A percentile compares a stretch with the other conserved stretches of the same genome.
Evolutionary conservation across 2,329 filamentous ascomycete species (phyloP).

Genomic region (Fusarium acutatum): DNA sequence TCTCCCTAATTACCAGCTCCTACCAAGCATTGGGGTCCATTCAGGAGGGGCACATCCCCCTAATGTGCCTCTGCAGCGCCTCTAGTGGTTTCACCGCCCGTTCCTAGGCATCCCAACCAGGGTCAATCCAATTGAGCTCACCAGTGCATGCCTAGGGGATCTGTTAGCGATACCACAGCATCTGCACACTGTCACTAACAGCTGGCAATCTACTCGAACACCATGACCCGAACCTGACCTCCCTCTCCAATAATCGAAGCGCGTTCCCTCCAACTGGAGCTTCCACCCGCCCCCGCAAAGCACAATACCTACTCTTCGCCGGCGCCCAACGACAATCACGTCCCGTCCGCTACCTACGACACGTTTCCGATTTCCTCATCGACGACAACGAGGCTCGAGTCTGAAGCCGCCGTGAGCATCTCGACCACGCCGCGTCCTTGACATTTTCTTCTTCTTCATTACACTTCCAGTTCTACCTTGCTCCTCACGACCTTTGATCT

Average conservation of each 20-base stretch:
- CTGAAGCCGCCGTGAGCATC: conserved; percentile 35
- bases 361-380: conserved; percentile 34
- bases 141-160: background rate
- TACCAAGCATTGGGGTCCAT: conserved; percentile 9
- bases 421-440: conserved; percentile 33
- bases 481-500: conserved; percentile 13
- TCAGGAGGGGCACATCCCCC: conserved; percentile 30
- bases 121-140: conserved; percentile 11
- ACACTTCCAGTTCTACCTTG: background rate
- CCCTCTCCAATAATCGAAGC: conserved; percentile 38
- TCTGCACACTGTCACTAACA: conserved; percentile 19
- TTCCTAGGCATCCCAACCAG: conserved; percentile 20
- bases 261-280: conserved; percentile 34
- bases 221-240: conserved; percentile 12
- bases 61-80: conserved; percentile 23
- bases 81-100: conserved; percentile 35
- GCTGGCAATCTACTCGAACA: background rate
- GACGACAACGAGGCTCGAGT: conserved; percentile 39
- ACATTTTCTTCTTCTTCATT: conserved; percentile 11
- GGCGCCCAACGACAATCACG: conserved; percentile 38
- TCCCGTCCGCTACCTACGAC: conserved; percentile 18
- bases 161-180: conserved; percentile 16
- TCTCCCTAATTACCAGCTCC: conserved; percentile 7
- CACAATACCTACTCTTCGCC: conserved; percentile 39
- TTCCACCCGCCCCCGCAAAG: conserved; percentile 40